Evolutionary conservation across 352 stramenopile genomes (phyloP).

Genomic region (Phytopythium litorale): DNA sequence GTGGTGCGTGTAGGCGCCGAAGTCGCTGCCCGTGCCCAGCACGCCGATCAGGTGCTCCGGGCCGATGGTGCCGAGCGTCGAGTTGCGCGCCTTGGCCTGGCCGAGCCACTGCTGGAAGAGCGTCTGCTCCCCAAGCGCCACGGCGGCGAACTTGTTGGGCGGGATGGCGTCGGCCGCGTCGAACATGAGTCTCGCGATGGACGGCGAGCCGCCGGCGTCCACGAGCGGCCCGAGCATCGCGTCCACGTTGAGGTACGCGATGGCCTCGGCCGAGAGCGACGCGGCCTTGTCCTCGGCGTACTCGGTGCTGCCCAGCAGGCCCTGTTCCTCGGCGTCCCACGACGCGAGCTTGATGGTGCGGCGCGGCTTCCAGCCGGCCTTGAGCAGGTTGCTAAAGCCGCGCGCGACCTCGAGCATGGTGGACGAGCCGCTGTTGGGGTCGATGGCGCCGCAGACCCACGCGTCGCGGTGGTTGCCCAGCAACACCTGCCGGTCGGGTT

Average conservation of each 20-base stretch:
- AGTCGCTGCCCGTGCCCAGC: slow-evolving; percentile 58
- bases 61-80: slow-evolving; percentile 20
- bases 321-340: slow-evolving; percentile 88
- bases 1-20: slow-evolving; percentile 75
- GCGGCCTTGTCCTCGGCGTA: slow-evolving; percentile 69
- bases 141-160: slow-evolving; percentile 36
- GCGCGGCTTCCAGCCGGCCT: slow-evolving; percentile 56
- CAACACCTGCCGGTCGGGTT: slow-evolving; percentile 66
- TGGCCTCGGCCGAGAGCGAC: slow-evolving; percentile 42
- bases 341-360: slow-evolving; percentile 76
- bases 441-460: slow-evolving; percentile 85
- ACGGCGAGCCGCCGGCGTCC: slow-evolving; percentile 52
- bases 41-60: slow-evolving; percentile 40
- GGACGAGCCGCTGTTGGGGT: slow-evolving; percentile 80
- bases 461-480: slow-evolving; percentile 89
- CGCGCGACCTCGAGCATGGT: slow-evolving; percentile 74
- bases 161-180: slow-evolving; percentile 50
- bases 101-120: slow-evolving; percentile 35
- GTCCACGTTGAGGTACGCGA: slow-evolving; percentile 88
- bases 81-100: slow-evolving; percentile 19
- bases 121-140: slow-evolving; percentile 15
- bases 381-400: slow-evolving; percentile 55
- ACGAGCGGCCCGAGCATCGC: slow-evolving; percentile 52
- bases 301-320: slow-evolving; percentile 78
- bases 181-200: slow-evolving; percentile 56